Evolutionary conservation across 2,329 filamentous ascomycete genomes (phyloP).

Genomic region (Davidsoniella virescens): DNA sequence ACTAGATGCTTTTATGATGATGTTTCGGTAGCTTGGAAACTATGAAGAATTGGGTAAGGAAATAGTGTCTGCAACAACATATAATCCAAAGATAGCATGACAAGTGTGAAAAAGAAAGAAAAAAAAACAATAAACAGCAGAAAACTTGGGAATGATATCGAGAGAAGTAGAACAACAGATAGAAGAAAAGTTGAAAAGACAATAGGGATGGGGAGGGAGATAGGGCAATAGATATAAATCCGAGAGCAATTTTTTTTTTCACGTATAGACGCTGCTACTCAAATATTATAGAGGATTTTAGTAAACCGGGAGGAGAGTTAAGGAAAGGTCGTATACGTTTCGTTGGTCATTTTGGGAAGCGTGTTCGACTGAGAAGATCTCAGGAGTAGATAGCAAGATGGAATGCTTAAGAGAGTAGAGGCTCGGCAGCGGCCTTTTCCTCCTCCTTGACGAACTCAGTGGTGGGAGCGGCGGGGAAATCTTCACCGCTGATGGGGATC

Average conservation of each 20-base stretch:
- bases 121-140: background rate
- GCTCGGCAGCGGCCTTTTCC: conserved; percentile 3
- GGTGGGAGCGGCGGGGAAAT: conserved; percentile 24
- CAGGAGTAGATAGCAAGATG: background rate
- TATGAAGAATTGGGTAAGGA: background rate
- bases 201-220: background rate
- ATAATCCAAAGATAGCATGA: background rate
- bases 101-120: background rate
- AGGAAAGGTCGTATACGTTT: no score
- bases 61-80: background rate
- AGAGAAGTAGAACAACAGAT: background rate
- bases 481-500: conserved; percentile 21
- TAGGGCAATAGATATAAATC: background rate
- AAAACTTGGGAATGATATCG: background rate
- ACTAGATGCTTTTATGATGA: no score
- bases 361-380: no score
- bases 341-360: no score
- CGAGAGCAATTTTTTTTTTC: no score
- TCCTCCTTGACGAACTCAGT: conserved; percentile 18
- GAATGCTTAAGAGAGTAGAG: conserved; percentile 5
- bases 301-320: no score
- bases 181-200: background rate
- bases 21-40: background rate
- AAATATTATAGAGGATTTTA: no score
- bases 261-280: no score